Percentiles rank a stretch among this genome's conserved stretches.
phyloP scores from a whole-genome alignment of 2,329 filamentous ascomycete species.

The Lasiodiplodia theobromae region DNA sequence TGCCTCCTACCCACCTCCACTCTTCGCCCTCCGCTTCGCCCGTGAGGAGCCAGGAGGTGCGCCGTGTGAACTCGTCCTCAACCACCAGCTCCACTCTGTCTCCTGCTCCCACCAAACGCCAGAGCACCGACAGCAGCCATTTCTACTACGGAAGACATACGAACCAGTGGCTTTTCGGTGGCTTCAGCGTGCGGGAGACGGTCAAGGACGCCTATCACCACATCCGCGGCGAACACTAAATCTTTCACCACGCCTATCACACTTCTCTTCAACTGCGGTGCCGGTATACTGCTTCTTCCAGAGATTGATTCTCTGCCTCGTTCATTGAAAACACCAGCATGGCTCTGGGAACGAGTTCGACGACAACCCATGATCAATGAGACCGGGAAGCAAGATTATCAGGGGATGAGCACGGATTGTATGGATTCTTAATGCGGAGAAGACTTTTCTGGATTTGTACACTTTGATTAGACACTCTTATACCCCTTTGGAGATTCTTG shows the following conservation, averaged over 20 bases:
- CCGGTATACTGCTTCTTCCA: slow-evolving; percentile 24
- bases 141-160: slow-evolving; percentile 39
- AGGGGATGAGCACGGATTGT: slow-evolving; percentile 21
- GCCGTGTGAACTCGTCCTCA: slow-evolving; percentile 36
- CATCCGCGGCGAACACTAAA: slow-evolving; percentile 24
- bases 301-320: slow-evolving; percentile 27
- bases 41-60: slow-evolving; percentile 34
- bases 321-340: slow-evolving; percentile 22
- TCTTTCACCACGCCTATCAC: too few relatives aligned
- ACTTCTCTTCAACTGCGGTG: slow-evolving; percentile 22
- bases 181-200: slow-evolving; percentile 46
- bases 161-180: slow-evolving; percentile 49
- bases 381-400: slow-evolving; percentile 1
- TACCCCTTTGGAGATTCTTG: slow-evolving; percentile 27
- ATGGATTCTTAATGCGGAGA: slow-evolving; percentile 25
- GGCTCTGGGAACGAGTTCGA: slow-evolving; percentile 29
- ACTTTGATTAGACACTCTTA: slow-evolving; percentile 10
- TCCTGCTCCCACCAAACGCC: slow-evolving; percentile 37
- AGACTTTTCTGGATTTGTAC: slow-evolving; percentile 12
- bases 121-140: slow-evolving; percentile 43
- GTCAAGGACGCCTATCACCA: slow-evolving; percentile 38
- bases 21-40: slow-evolving; percentile 33
- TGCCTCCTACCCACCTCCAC: slow-evolving; percentile 33
- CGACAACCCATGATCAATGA: slow-evolving; percentile 27
- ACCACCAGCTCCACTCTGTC: slow-evolving; percentile 34